These are phyloP conservation scores for Fusarium abutilonis DNA, from an alignment of 2,329 filamentous ascomycete species.

Conservation along the genomic window DNA sequence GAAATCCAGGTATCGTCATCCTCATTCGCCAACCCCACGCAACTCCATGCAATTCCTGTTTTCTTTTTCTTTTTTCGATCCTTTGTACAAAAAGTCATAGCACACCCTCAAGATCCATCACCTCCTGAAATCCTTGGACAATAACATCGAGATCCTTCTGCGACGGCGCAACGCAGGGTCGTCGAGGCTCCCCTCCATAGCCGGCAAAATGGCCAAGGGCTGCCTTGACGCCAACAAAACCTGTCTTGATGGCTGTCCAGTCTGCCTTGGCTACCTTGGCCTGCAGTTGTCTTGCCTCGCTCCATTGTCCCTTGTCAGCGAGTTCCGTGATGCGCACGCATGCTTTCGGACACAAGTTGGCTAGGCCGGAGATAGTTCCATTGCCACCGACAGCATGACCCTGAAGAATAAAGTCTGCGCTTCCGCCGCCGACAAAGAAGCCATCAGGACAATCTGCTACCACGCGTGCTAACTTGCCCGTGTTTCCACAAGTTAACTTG, in stretches of 20 bases:
- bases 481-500: constrained; percentile 74
- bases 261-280: constrained; percentile 56
- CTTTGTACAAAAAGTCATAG: neutral
- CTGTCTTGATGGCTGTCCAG: constrained; percentile 60
- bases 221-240: constrained; percentile 60
- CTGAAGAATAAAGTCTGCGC: constrained; percentile 56
- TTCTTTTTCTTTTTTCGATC: too few relatives aligned
- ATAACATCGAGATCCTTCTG: constrained; percentile 49
- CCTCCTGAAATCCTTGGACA: constrained; percentile 51
- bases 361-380: constrained; percentile 54
- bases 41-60: neutral
- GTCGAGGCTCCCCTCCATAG: constrained; percentile 53
- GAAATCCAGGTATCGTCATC: constrained; percentile 34
- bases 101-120: constrained; percentile 46
- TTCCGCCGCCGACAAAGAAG: constrained; percentile 52
- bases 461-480: constrained; percentile 66
- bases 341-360: constrained; percentile 53
- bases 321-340: constrained; percentile 51
- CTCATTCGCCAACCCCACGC: constrained; percentile 28
- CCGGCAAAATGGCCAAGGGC: constrained; percentile 55
- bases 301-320: constrained; percentile 47
- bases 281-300: constrained; percentile 51
- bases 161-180: constrained; percentile 52
- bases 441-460: constrained; percentile 54
- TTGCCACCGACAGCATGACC: constrained; percentile 53